Conservation (phyloP, 192 early-diverging fungal genomes). For the Irineochytrium annulatum region DNA sequence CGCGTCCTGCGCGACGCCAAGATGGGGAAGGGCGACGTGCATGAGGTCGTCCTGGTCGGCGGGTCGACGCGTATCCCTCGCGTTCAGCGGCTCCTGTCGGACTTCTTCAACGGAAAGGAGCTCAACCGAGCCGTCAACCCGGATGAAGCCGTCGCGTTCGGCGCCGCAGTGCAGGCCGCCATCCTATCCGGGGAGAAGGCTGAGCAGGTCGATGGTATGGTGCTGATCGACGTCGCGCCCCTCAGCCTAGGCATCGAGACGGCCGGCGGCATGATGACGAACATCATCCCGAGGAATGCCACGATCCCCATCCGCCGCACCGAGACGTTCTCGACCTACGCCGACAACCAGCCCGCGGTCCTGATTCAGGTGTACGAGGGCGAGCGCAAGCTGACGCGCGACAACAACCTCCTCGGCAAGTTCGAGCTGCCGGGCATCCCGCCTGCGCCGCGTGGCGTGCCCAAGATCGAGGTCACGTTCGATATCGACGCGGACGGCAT, state of each 20-base stretch:
- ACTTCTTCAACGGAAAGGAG: conserved; percentile 93
- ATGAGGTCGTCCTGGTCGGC: conserved; percentile 91
- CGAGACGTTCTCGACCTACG: conserved; percentile 91
- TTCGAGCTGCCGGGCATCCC: conserved; percentile 90
- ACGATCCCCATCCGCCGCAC: conserved; percentile 92
- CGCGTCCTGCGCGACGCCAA: conserved; percentile 93
- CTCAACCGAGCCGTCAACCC: conserved; percentile 91
- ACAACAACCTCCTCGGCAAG: conserved; percentile 95
- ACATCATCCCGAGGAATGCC: conserved; percentile 90
- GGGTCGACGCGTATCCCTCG: conserved; percentile 94
- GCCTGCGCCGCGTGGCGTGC: conserved; percentile 87
- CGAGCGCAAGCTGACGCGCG: conserved; percentile 86
- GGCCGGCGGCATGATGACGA: conserved; percentile 93
- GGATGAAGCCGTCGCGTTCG: conserved; percentile 92
- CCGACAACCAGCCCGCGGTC: conserved; percentile 95
- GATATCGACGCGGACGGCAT: conserved; percentile 93
- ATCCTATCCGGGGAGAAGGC: conserved; percentile 77
- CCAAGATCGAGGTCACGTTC: conserved; percentile 90
- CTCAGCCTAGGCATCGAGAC: conserved; percentile 94
- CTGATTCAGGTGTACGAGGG: conserved; percentile 94
- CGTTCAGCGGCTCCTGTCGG: conserved; percentile 76
- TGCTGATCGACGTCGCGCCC: conserved; percentile 86
- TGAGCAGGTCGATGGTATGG: conserved; percentile 79
- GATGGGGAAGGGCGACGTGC: conserved; percentile 73
- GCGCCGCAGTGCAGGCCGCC: conserved; percentile 86